Evolutionary conservation across 2,329 filamentous ascomycete species (phyloP).

Genomic region (Didymella glomerata): DNA sequence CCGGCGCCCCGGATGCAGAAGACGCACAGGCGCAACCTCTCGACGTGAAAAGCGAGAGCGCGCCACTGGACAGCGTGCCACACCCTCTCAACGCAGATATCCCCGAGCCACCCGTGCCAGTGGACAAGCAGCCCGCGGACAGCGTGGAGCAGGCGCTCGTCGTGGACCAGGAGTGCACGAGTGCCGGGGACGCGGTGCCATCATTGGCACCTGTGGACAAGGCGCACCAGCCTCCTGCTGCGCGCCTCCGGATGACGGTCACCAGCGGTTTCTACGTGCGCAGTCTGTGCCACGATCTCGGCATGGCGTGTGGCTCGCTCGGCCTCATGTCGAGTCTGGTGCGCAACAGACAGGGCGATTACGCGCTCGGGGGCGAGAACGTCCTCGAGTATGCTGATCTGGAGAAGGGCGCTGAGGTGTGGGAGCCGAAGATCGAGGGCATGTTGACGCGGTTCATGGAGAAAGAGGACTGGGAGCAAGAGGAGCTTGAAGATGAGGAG

Average conservation of each 20-base stretch:
- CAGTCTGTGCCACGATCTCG: slow-evolving; percentile 90
- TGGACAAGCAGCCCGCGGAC: slow-evolving; percentile 17
- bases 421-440: slow-evolving; percentile 76
- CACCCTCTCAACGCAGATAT: slow-evolving; percentile 11
- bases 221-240: slow-evolving; percentile 70
- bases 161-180: slow-evolving; percentile 4
- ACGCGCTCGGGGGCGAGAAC: slow-evolving; percentile 72
- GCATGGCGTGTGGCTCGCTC: slow-evolving; percentile 79
- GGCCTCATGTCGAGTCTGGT: slow-evolving; percentile 87
- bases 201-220: too few species aligned
- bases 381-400: slow-evolving; percentile 83
- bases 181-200: not conserved
- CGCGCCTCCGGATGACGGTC: slow-evolving; percentile 86
- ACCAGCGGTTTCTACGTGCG: slow-evolving; percentile 97
- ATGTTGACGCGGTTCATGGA: slow-evolving; percentile 64
- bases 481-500: slow-evolving; percentile 43
- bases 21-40: not conserved
- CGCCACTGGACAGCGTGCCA: not conserved
- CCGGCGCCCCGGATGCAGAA: not conserved
- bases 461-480: slow-evolving; percentile 49
- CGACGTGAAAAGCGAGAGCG: not conserved
- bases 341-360: slow-evolving; percentile 82
- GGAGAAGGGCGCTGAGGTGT: slow-evolving; percentile 77
- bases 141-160: slow-evolving; percentile 9
- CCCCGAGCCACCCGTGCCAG: slow-evolving; percentile 13